Evolutionary conservation across 2,329 filamentous ascomycete genomes (phyloP).

Genomic region (Chaetomium sp.): DNA sequence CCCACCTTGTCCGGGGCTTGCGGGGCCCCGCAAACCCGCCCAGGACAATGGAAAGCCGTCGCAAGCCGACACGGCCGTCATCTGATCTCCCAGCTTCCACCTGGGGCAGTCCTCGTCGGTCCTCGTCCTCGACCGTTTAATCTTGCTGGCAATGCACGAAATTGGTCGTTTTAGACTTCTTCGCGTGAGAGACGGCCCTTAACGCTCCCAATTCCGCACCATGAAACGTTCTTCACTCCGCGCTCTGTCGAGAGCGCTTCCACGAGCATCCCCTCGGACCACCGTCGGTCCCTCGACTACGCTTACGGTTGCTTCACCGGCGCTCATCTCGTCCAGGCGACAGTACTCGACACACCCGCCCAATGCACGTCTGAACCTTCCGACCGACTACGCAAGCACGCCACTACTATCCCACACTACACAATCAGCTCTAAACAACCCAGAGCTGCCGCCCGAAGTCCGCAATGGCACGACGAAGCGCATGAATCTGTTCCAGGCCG

Average conservation of each 20-base stretch:
- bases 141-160: constrained; percentile 1
- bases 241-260: constrained; percentile 13
- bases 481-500: constrained; percentile 88
- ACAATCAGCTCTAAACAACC: constrained; percentile 61
- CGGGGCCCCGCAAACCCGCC: constrained; percentile 11
- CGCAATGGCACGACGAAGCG: constrained; percentile 69
- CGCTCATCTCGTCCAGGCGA: constrained; percentile 7
- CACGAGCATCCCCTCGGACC: constrained; percentile 5
- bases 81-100: constrained; percentile 2
- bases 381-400: constrained; percentile 79
- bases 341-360: constrained; percentile 51
- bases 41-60: constrained; percentile 20
- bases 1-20: not conserved
- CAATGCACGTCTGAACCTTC: constrained; percentile 68
- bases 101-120: not conserved
- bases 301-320: not conserved
- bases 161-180: not conserved
- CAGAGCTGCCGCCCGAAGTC: constrained; percentile 62
- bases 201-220: not conserved
- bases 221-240: constrained; percentile 17
- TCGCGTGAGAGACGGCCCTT: not conserved
- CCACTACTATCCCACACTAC: constrained; percentile 75
- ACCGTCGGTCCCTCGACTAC: not conserved
- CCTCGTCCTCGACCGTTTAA: constrained; percentile 5
- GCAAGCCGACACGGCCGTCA: constrained; percentile 21